phyloP scores from a whole-genome alignment of 768 basidiomycete genomes.

The Rhizopogon sp. region DNA sequence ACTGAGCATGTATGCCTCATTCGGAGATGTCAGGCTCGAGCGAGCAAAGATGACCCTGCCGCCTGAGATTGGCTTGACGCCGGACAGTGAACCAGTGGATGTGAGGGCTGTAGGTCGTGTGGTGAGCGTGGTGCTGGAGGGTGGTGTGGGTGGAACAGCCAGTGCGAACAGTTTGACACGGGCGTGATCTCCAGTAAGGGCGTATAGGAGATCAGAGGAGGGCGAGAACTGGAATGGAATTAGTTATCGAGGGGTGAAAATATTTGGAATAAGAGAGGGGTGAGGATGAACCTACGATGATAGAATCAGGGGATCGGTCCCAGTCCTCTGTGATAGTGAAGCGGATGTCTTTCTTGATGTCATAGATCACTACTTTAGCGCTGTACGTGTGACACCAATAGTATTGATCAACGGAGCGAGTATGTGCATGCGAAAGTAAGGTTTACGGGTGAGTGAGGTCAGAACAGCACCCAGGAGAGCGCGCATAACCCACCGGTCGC shows the following conservation, averaged over 20 bases:
- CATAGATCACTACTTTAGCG: slow-evolving; percentile 74
- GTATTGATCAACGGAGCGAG: background rate
- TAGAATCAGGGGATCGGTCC: slow-evolving; percentile 71
- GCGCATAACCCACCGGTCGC: slow-evolving; percentile 53
- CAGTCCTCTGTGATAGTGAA: slow-evolving; percentile 76
- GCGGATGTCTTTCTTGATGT: slow-evolving; percentile 59
- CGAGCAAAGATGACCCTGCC: slow-evolving; percentile 67
- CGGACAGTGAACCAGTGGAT: slow-evolving; percentile 49
- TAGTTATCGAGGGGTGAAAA: background rate
- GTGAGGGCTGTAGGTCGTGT: slow-evolving; percentile 59
- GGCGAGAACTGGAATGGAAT: slow-evolving; percentile 56
- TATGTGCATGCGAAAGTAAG: background rate
- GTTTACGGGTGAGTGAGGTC: background rate
- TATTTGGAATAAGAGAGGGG: background rate
- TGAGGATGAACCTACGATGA: background rate
- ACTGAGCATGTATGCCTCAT: slow-evolving; percentile 67
- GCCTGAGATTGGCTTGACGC: slow-evolving; percentile 53
- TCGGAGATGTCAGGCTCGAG: slow-evolving; percentile 74
- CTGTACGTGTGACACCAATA: slow-evolving; percentile 28
- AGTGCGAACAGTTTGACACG: slow-evolving; percentile 70
- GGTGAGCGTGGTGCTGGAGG: slow-evolving; percentile 38
- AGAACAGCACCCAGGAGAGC: background rate
- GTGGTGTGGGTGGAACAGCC: slow-evolving; percentile 59
- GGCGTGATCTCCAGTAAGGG: slow-evolving; percentile 76
- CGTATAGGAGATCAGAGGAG: slow-evolving; percentile 63